Evolutionary conservation across 2,329 filamentous ascomycete species (phyloP).

Genomic region (Colletotrichum sp.): DNA sequence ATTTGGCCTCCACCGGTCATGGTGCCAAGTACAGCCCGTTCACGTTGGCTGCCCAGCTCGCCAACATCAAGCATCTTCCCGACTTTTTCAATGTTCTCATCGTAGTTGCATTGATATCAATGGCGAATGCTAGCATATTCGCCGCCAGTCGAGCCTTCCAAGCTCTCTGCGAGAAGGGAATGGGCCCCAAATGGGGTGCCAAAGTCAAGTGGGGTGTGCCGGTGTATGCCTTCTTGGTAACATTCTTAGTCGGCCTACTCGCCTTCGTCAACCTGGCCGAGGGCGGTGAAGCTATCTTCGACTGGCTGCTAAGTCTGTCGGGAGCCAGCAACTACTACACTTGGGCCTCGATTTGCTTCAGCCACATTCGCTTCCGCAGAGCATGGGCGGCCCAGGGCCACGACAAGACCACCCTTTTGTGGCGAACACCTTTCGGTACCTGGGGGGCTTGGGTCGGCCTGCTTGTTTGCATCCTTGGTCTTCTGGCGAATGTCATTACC

Average conservation of each 20-base stretch:
- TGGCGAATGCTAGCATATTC: constrained; percentile 47
- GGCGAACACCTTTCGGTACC: constrained; percentile 32
- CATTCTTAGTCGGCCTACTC: constrained; percentile 44
- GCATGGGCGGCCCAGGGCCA: constrained; percentile 44
- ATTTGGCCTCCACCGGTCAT: constrained; percentile 35
- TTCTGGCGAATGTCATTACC: constrained; percentile 33
- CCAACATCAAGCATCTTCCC: constrained; percentile 30
- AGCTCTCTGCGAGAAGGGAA: constrained; percentile 37
- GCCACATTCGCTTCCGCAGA: constrained; percentile 49
- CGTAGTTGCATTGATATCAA: constrained; percentile 37
- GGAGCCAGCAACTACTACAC: constrained; percentile 52
- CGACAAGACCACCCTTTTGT: constrained; percentile 36
- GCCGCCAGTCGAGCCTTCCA: constrained; percentile 40
- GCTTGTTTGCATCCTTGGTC: constrained; percentile 31
- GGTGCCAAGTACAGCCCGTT: constrained; percentile 30
- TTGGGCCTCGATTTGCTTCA: constrained; percentile 51
- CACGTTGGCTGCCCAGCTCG: constrained; percentile 30
- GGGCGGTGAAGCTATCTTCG: constrained; percentile 43
- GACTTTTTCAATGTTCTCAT: constrained; percentile 41
- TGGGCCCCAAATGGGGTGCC: constrained; percentile 34
- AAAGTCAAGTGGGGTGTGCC: constrained; percentile 43
- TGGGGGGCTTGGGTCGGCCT: constrained; percentile 28
- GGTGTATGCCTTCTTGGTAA: constrained; percentile 42
- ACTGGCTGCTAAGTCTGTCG: constrained; percentile 51
- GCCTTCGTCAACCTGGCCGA: constrained; percentile 47